A percentile compares a stretch with the other conserved stretches of the same genome.
Evolutionary conservation across 73 alveolate species (phyloP).

Genomic region (Durusdinium trenchii): DNA sequence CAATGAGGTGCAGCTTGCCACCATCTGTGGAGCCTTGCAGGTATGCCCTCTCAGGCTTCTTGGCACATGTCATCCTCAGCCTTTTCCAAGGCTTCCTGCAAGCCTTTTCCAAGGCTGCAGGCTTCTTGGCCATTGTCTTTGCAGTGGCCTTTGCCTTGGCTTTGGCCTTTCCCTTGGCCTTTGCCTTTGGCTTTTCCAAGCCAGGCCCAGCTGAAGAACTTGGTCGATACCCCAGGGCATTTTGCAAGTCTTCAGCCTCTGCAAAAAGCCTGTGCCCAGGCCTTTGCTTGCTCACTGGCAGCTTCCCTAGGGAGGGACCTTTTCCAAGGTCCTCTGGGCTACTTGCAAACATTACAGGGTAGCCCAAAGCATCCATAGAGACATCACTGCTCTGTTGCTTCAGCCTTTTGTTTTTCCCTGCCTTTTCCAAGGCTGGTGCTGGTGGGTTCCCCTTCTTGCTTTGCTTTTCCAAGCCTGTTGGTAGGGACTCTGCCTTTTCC

Average conservation of each 20-base stretch:
- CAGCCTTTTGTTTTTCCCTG: not conserved
- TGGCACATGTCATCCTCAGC: not conserved
- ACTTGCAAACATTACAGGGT: not conserved
- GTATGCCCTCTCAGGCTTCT: not conserved
- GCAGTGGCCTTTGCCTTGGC: slow-evolving; percentile 1
- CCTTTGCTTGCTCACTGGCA: not conserved
- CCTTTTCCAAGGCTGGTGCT: not conserved
- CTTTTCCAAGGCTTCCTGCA: not conserved
- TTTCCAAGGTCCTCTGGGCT: not conserved
- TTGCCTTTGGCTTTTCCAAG: slow-evolving; percentile 28
- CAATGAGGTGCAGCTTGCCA: not conserved
- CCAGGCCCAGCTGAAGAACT: not conserved
- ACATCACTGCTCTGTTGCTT: not conserved
- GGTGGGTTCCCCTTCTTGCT: no score
- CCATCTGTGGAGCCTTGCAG: not conserved
- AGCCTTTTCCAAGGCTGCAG: no score
- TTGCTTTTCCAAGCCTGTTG: no score
- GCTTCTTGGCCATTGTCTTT: no score
- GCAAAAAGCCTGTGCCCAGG: no score
- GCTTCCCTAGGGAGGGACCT: not conserved
- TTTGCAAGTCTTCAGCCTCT: not conserved
- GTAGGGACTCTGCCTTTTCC: not conserved
- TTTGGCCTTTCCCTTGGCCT: not conserved
- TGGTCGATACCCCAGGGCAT: not conserved
- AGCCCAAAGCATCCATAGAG: not conserved